phyloP scores from a whole-genome alignment of 1,139 yeast genomes.

The Pichia sp. region DNA sequence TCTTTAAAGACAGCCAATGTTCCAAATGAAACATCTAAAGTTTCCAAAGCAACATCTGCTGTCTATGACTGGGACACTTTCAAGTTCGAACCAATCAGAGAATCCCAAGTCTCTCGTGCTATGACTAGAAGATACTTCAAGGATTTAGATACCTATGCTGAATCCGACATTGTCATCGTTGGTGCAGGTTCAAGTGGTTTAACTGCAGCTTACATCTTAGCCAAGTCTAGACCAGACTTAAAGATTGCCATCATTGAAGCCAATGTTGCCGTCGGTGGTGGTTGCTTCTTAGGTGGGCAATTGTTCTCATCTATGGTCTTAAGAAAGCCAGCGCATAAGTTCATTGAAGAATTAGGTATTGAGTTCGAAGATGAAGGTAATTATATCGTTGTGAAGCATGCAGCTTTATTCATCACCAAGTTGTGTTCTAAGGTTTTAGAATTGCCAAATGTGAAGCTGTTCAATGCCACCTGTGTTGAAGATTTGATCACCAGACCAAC shows the following conservation, averaged over 20 bases:
- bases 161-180: slow-evolving; percentile 69
- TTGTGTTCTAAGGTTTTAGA: slow-evolving; percentile 65
- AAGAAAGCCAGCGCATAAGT: slow-evolving; percentile 73
- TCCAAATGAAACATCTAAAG: slow-evolving; percentile 28
- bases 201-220: slow-evolving; percentile 71
- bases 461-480: slow-evolving; percentile 82
- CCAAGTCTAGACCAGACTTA: slow-evolving; percentile 72
- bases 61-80: slow-evolving; percentile 64
- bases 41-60: slow-evolving; percentile 37
- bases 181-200: slow-evolving; percentile 84
- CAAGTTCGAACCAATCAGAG: slow-evolving; percentile 70
- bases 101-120: slow-evolving; percentile 79
- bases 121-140: slow-evolving; percentile 77
- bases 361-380: slow-evolving; percentile 80
- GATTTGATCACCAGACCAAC: slow-evolving; percentile 74
- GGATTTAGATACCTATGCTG: slow-evolving; percentile 73
- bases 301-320: slow-evolving; percentile 76
- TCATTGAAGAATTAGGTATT: slow-evolving; percentile 62
- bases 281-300: slow-evolving; percentile 82
- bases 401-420: slow-evolving; percentile 75
- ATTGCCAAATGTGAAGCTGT: slow-evolving; percentile 73
- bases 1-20: slow-evolving; percentile 24
- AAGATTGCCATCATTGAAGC: slow-evolving; percentile 77
- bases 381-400: slow-evolving; percentile 78
- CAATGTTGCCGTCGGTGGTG: slow-evolving; percentile 77